Evolutionary conservation across 306 rosid genomes (phyloP).

Genomic region (Quercus agrifolia): DNA sequence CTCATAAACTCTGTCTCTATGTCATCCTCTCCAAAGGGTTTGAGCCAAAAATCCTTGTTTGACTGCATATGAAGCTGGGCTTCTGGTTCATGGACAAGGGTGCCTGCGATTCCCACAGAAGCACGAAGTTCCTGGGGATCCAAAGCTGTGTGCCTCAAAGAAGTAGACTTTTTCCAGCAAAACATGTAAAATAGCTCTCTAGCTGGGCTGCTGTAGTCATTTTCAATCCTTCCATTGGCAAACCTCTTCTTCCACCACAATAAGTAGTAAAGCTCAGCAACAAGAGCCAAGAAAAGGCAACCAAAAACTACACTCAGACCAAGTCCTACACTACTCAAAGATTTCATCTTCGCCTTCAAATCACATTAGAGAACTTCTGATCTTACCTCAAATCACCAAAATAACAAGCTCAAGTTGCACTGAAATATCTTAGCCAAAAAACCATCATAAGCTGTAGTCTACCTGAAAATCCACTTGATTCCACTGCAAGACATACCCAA

Average conservation of each 20-base stretch:
- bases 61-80: conserved; percentile 42
- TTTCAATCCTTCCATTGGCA: conserved; percentile 60
- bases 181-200: conserved; percentile 84
- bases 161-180: conserved; percentile 74
- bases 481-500: conserved; percentile 20
- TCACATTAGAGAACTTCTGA: conserved; percentile 41
- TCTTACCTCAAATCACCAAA: neutral
- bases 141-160: conserved; percentile 54
- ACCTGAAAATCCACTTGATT: conserved; percentile 11
- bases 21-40: conserved; percentile 69
- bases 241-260: conserved; percentile 96
- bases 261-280: conserved; percentile 90
- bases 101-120: conserved; percentile 52
- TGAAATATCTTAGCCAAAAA: conserved; percentile 2
- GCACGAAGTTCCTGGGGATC: conserved; percentile 56
- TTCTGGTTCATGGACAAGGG: conserved; percentile 52
- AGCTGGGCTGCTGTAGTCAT: conserved; percentile 63
- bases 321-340: conserved; percentile 90
- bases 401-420: conserved; percentile 8
- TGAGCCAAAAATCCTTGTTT: conserved; percentile 56
- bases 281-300: conserved; percentile 84
- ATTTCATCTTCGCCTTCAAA: conserved; percentile 70
- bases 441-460: neutral
- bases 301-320: conserved; percentile 87
- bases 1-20: conserved; percentile 67